Evolutionary conservation across 2,329 filamentous ascomycete species (phyloP), one percentile per base, ranked within the genome.

Genomic region (Arthrobotrys musiformis): DNA sequence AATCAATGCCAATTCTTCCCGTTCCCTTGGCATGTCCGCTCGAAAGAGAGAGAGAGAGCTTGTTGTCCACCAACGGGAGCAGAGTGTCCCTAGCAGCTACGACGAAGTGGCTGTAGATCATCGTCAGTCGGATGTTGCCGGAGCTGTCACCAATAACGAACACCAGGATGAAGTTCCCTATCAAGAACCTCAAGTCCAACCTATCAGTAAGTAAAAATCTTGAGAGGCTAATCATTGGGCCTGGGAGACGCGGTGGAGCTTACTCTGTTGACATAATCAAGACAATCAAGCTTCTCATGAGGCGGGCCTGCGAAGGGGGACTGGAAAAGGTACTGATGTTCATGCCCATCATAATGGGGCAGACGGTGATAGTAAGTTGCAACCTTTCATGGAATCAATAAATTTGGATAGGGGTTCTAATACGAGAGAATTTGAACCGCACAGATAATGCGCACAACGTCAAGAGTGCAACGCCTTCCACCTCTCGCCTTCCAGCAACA

Each of bases 1-100:
- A 13, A 56, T 7, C 28, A 33, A 56, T 11, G 35, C 24, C 7
- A 40, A 61, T n/a, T 61, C 61, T 37, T n/a, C 61, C 15, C 66
- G 46, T 4, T 40, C 52, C 8, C 52, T 61, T 2, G 61, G 52
- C 15, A 26, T 28, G 5, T 60, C 54, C 11, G 26, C 52, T 7
- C 40, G 33, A n/a, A 69, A 17, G n/a, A 46, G 44, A 2, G 28
- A 52, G 8, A 50, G 61, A 11, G 52, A 61, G 6, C 30, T 11
- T 13, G 42, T 44, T 1, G 5, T 61, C 24, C 26, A 19, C 17
- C 56, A 30, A 19, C 28, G 33, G 56, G 56, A 44, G 11, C n/a
- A 26, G 19, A 26, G 24, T n/a, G 33, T 37, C 13, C 17, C n/a
- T 26, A 4, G 22, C 11, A 4, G 11, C 26, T 35, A 56, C 19